Conservation (phyloP, 2,329 filamentous ascomycete genomes). For the Exophiala mesophila region DNA sequence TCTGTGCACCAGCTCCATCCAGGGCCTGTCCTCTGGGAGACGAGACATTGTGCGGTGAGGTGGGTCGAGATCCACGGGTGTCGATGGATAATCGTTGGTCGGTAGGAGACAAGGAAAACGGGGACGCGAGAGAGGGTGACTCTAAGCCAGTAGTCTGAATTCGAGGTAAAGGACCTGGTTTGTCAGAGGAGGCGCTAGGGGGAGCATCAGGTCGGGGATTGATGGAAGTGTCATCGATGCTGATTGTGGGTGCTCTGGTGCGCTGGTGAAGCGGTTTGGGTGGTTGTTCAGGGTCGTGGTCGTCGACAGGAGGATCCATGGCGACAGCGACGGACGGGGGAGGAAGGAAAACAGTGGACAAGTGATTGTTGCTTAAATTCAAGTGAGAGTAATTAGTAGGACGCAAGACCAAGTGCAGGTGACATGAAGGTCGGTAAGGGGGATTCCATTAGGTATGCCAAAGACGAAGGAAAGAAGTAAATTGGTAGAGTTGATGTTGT, state of each 20-base stretch:
- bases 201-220: conserved; percentile 9
- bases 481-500: too few species aligned
- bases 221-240: conserved; percentile 52
- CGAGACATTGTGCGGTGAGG: conserved; percentile 63
- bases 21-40: conserved; percentile 52
- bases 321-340: too few species aligned
- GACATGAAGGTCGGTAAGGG: too few species aligned
- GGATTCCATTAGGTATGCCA: too few species aligned
- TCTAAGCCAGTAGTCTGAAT: conserved; percentile 36
- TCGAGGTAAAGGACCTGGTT: conserved; percentile 34
- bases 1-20: conserved; percentile 47
- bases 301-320: conserved; percentile 16
- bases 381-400: too few species aligned
- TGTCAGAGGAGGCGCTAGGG: conserved; percentile 26
- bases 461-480: too few species aligned
- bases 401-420: too few species aligned
- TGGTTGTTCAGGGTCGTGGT: conserved; percentile 11
- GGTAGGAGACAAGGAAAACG: conserved; percentile 37
- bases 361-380: too few species aligned
- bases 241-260: conserved; percentile 49
- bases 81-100: conserved; percentile 53
- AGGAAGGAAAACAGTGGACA: too few species aligned
- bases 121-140: conserved; percentile 31
- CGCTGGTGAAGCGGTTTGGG: conserved; percentile 10
- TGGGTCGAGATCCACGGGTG: conserved; percentile 57